Evolutionary conservation across 1,284 basidiomycete species (phyloP).

Genomic region (Singerocomus rubriflavus): DNA sequence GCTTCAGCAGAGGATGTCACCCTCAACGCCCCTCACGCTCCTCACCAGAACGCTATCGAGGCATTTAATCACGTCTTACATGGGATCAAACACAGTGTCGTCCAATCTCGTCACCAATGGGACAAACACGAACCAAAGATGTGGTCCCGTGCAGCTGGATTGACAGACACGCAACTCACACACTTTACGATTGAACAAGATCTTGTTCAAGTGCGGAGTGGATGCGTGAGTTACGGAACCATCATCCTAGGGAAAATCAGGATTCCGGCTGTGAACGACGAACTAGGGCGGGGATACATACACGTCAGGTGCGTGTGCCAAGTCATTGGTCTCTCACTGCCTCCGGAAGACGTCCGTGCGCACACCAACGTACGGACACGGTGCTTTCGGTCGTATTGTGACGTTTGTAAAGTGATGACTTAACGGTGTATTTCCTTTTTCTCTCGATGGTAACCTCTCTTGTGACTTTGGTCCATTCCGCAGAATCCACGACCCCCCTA

Average conservation of each 20-base stretch:
- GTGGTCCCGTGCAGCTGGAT: constrained; percentile 57
- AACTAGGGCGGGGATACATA: constrained; percentile 60
- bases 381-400: constrained; percentile 8
- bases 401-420: constrained; percentile 11
- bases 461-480: constrained; percentile 11
- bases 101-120: constrained; percentile 66
- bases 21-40: constrained; percentile 57
- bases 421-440: constrained; percentile 8
- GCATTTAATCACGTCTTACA: constrained; percentile 56
- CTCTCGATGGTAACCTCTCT: constrained; percentile 1
- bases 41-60: constrained; percentile 54
- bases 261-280: constrained; percentile 62
- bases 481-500: constrained; percentile 72
- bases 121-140: constrained; percentile 69
- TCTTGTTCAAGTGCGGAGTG: constrained; percentile 53
- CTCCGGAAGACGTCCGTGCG: constrained; percentile 1
- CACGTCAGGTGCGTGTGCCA: constrained; percentile 60
- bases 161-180: constrained; percentile 52
- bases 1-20: constrained; percentile 55
- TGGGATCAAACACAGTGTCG: constrained; percentile 59
- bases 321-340: not conserved
- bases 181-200: constrained; percentile 55
- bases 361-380: constrained; percentile 3
- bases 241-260: constrained; percentile 75
- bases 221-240: constrained; percentile 56